Conservation (phyloP, 2,329 filamentous ascomycete genomes). For the Aspergillus melleus region DNA sequence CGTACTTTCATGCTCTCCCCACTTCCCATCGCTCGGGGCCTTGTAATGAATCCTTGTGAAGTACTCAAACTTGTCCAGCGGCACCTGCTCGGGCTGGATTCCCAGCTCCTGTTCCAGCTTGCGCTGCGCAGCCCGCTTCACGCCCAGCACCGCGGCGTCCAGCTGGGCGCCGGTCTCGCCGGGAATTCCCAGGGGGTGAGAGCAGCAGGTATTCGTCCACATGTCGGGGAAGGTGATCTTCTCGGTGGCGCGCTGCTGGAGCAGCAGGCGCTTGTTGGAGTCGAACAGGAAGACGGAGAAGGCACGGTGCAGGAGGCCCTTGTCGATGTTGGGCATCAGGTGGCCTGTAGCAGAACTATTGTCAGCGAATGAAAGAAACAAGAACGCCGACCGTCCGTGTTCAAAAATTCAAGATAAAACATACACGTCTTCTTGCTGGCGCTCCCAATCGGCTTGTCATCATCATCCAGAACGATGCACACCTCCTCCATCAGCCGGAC, state of each 20-base stretch:
- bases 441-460: constrained; percentile 90
- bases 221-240: constrained; percentile 99
- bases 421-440: constrained; percentile 97
- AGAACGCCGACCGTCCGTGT: no score
- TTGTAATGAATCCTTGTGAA: constrained; percentile 98
- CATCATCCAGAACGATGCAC: constrained; percentile 92
- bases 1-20: constrained; percentile 98
- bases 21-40: constrained; percentile 93
- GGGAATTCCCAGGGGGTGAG: constrained; percentile 88
- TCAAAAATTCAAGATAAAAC: constrained; percentile 36
- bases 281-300: constrained; percentile 99
- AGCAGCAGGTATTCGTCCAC: constrained; percentile 99
- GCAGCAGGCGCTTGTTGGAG: constrained; percentile 83
- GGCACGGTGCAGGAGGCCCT: constrained; percentile 91
- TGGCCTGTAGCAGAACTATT: constrained; percentile 64
- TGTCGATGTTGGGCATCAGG: constrained; percentile 97
- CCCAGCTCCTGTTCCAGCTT: constrained; percentile 95
- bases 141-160: constrained; percentile 76
- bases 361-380: no score
- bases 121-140: constrained; percentile 86
- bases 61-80: constrained; percentile 87
- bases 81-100: constrained; percentile 85
- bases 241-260: constrained; percentile 92
- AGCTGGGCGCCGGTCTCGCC: constrained; percentile 86
- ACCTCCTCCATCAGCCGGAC: constrained; percentile 98